These are phyloP conservation scores for Monilinia vaccinii-corymbosi DNA, from an alignment of 2,329 filamentous ascomycete genomes.

Conservation along the genomic window DNA sequence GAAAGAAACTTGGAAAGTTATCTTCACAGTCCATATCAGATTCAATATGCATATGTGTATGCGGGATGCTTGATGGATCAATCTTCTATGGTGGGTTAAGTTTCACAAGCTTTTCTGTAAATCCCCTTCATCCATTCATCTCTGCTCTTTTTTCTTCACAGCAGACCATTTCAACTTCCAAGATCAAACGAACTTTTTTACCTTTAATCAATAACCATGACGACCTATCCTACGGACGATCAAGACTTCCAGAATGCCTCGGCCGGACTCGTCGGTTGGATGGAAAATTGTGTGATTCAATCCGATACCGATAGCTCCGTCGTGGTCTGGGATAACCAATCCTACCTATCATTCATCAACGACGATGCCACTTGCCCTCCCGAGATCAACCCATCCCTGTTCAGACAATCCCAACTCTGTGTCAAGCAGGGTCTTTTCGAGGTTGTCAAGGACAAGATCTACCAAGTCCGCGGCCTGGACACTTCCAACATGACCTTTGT, in stretches of 20 bases:
- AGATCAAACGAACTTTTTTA: neutral
- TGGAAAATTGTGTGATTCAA: neutral
- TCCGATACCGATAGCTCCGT: neutral
- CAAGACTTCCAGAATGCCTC: neutral
- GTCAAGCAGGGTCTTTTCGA: neutral
- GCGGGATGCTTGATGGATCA: neutral
- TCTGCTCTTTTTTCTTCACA: neutral
- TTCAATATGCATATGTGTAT: neutral
- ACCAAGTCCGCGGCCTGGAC: conserved; percentile 35
- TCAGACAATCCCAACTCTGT: neutral
- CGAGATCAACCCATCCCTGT: neutral
- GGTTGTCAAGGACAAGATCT: conserved; percentile 22
- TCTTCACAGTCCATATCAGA: neutral
- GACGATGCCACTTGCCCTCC: neutral
- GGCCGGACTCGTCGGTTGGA: neutral
- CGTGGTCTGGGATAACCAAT: neutral
- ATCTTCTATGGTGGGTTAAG: neutral
- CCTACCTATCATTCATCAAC: neutral
- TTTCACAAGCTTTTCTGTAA: neutral
- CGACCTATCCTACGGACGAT: neutral
- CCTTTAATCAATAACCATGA: neutral
- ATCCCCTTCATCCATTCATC: neutral
- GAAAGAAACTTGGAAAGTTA: neutral
- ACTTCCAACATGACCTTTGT: conserved; percentile 35
- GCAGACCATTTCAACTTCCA: neutral